These are phyloP conservation scores for Xylariaceae sp. DNA, from an alignment of 2,329 filamentous ascomycete genomes.

Conservation along the genomic window DNA sequence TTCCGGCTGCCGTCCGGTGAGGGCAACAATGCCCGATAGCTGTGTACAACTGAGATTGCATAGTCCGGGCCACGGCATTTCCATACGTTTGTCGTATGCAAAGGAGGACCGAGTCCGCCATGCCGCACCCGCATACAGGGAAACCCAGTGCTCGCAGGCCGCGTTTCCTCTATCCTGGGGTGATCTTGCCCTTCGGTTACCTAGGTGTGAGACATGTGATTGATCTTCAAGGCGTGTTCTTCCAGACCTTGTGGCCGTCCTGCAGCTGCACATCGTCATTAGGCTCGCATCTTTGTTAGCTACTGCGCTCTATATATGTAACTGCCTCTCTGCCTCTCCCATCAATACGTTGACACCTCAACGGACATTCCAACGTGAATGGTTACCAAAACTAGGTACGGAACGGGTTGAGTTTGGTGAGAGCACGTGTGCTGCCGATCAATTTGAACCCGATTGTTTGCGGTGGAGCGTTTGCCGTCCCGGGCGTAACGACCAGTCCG, in stretches of 20 bases:
- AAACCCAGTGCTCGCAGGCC: neutral
- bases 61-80: conserved; percentile 6
- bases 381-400: neutral
- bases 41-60: neutral
- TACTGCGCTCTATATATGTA: neutral
- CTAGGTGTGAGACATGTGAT: neutral
- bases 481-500: neutral
- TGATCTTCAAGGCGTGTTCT: neutral
- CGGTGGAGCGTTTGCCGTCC: neutral
- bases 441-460: neutral
- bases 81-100: conserved; percentile 1
- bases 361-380: neutral
- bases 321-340: neutral
- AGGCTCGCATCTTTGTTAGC: conserved; percentile 3
- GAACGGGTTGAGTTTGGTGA: neutral
- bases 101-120: conserved; percentile 1
- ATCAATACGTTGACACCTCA: neutral
- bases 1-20: neutral
- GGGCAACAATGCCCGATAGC: neutral
- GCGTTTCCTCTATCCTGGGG: neutral
- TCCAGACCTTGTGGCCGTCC: neutral
- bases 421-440: neutral
- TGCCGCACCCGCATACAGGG: neutral
- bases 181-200: neutral
- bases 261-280: neutral